Conservation (phyloP, 2,329 filamentous ascomycete species). For the Claviceps digitariae region DNA sequence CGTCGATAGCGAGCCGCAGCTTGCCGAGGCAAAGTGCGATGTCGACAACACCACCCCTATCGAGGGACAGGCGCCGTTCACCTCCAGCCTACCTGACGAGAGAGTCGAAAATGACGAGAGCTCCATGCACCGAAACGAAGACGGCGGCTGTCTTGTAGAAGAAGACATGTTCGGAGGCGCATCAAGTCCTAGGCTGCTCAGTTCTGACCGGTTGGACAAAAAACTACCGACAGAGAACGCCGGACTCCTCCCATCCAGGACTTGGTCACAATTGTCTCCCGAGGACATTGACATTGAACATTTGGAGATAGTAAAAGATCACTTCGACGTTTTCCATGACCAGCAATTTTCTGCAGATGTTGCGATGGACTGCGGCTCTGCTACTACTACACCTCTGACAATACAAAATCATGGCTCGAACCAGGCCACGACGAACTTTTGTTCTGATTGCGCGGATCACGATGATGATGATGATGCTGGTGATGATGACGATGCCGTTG, state of each 20-base stretch:
- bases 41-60: neutral
- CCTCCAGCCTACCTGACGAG: neutral
- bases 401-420: neutral
- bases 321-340: constrained; percentile 14
- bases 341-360: constrained; percentile 7
- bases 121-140: neutral
- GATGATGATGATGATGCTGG: too few species aligned
- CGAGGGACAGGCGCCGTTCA: neutral
- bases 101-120: neutral
- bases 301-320: constrained; percentile 15
- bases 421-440: neutral
- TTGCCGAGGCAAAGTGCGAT: neutral
- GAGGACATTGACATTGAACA: constrained; percentile 39
- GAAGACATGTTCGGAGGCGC: neutral
- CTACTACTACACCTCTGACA: neutral
- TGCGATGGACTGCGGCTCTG: neutral
- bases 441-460: neutral
- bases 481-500: neutral
- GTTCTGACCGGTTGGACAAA: neutral
- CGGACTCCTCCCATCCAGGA: neutral
- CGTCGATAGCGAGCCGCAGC: constrained; percentile 19
- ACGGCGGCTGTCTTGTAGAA: neutral
- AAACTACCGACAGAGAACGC: too few species aligned
- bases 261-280: constrained; percentile 16
- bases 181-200: neutral